Evolutionary conservation across 1,284 basidiomycete genomes (phyloP), one percentile per base, ranked within the genome.

Genomic region (Ustilago cynodontis): DNA sequence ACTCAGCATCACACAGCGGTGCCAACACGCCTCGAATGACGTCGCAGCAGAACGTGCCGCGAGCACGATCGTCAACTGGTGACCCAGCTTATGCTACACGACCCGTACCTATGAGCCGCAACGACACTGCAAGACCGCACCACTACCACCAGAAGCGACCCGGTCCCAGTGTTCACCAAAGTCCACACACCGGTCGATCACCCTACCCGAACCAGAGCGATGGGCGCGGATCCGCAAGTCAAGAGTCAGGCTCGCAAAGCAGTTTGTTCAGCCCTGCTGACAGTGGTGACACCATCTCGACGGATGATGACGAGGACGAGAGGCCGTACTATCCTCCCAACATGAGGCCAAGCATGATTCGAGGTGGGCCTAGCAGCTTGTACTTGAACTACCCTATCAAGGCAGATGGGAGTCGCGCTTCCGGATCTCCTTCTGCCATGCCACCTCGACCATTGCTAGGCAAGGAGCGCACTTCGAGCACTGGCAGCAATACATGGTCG

Each of bases 241-340:
- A 78, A 33, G 65, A 69, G 28, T 70, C 67, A 14, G 67, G 67
- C 55, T 71, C 71, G 11, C 70, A 78, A 31, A 68, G 64, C 71
- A 71, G 69, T 50, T 52, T 81, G 26, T 79, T 81, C 54, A 81
- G 79, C 59, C 78, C 78, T 1, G 65, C 56, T 33, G 77, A 71
- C 26, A 79, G 79, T 55, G 70, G 71, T 18, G 71, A 72, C 51
- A 78, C 77, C 20, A 79, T 73, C 64, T 80, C 74, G 50, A 71
- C 71, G 0, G 76, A 78, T 53, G 80, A 81, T 28, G 79, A 81
- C 51, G 78, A 80, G 37, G 79, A 81, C 45, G 79, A 81, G 55
- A 37, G 71, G 22, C 77, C 77, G 0, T 81, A 72, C 67, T 69
- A 70, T 29, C 78, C 76, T 1, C 66, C 70, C 24, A 67, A 65